Conservation (phyloP, 1,284 basidiomycete species). For the Cystobasidium slooffiae region DNA sequence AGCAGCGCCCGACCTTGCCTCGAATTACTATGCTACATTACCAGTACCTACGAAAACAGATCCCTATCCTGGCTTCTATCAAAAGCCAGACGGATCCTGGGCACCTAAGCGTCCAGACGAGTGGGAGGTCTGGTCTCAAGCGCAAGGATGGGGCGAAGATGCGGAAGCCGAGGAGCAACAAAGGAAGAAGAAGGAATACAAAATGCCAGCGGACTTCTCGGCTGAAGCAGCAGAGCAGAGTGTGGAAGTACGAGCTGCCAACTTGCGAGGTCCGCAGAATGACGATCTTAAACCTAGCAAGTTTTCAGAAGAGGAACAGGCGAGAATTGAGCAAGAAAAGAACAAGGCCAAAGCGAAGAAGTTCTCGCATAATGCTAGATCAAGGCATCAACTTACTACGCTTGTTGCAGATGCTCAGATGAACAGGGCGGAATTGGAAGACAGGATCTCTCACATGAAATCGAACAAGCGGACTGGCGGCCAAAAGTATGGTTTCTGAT, state of each 20-base stretch:
- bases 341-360: conserved; percentile 37
- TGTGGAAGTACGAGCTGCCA: conserved; percentile 19
- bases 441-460: conserved; percentile 52
- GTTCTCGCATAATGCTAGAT: conserved; percentile 32
- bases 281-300: conserved; percentile 18
- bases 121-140: conserved; percentile 43
- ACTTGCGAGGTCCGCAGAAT: conserved; percentile 7
- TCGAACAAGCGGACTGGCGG: conserved; percentile 52
- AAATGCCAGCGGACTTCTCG: conserved; percentile 28
- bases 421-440: conserved; percentile 54
- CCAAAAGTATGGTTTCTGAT: conserved; percentile 52
- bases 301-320: conserved; percentile 32
- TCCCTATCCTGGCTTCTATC: conserved; percentile 47
- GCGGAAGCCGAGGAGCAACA: conserved; percentile 8
- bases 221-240: conserved; percentile 23
- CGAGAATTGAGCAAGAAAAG: conserved; percentile 39
- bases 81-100: conserved; percentile 41
- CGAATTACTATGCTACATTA: conserved; percentile 46
- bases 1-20: conserved; percentile 38
- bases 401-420: conserved; percentile 53
- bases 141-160: conserved; percentile 25
- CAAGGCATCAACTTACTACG: conserved; percentile 51
- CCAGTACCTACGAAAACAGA: conserved; percentile 43
- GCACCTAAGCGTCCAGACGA: conserved; percentile 44
- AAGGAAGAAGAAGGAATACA: conserved; percentile 26